These are phyloP conservation scores for Trypanosoma avium DNA, from an alignment of 208 protist species.

Conservation along the genomic window DNA sequence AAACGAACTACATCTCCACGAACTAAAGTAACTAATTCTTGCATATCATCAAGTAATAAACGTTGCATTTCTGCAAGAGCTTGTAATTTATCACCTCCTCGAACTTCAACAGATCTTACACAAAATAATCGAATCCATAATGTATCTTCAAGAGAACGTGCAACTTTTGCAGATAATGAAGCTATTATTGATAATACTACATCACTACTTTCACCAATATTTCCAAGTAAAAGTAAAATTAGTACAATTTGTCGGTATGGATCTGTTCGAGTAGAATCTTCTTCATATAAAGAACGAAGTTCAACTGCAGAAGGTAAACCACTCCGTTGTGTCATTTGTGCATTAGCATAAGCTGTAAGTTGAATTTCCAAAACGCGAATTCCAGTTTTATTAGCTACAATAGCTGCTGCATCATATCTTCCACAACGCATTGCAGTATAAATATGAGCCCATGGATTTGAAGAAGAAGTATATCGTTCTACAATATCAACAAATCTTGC, in stretches of 20 bases:
- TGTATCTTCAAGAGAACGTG: conserved; percentile 64
- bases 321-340: conserved; percentile 33
- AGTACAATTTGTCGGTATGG: conserved; percentile 72
- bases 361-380: conserved; percentile 36
- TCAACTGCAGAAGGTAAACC: conserved; percentile 35
- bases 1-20: conserved; percentile 62
- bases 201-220: conserved; percentile 47
- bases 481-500: conserved; percentile 54
- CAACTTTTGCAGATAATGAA: conserved; percentile 42
- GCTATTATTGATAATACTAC: conserved; percentile 54
- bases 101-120: conserved; percentile 19
- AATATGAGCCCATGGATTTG: conserved; percentile 59
- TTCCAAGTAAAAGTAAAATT: conserved; percentile 69
- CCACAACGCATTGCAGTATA: conserved; percentile 77
- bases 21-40: conserved; percentile 51
- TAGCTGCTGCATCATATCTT: conserved; percentile 70
- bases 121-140: conserved; percentile 42
- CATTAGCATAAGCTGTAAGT: conserved; percentile 33
- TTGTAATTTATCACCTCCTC: conserved; percentile 41
- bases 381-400: conserved; percentile 41
- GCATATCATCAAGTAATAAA: conserved; percentile 69
- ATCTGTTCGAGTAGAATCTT: conserved; percentile 50
- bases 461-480: conserved; percentile 33
- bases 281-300: conserved; percentile 58
- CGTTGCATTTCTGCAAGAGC: conserved; percentile 59